phyloP scores from a whole-genome alignment of 2,329 filamentous ascomycete species.

The Sordariomycetes sp. region DNA sequence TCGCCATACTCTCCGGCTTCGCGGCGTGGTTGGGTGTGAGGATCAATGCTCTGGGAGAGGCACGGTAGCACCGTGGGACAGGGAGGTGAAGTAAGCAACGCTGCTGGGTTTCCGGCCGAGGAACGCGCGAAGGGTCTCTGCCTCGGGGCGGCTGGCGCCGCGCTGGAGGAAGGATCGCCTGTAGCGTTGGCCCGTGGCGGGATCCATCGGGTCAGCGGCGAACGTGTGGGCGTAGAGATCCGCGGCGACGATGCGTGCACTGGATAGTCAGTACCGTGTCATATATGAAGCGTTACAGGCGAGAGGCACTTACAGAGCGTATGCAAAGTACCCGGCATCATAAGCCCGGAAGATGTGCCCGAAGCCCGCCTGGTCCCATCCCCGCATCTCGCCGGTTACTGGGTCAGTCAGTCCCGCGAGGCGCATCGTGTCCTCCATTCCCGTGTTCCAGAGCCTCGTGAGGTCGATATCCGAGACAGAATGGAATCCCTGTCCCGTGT shows the following conservation, averaged over 20 bases:
- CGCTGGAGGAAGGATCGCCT: neutral
- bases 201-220: slow-evolving; percentile 1
- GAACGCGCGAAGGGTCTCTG: slow-evolving; percentile 1
- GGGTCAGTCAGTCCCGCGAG: neutral
- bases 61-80: neutral
- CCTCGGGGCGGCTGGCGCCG: slow-evolving; percentile 2
- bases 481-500: neutral
- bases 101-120: slow-evolving; percentile 4
- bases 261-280: neutral
- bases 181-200: slow-evolving; percentile 1
- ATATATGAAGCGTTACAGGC: neutral
- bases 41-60: neutral
- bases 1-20: neutral
- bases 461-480: slow-evolving; percentile 1
- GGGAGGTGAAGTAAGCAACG: neutral
- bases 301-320: slow-evolving; percentile 2
- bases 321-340: slow-evolving; percentile 7
- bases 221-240: slow-evolving; percentile 3
- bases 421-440: neutral
- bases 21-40: neutral
- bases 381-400: neutral
- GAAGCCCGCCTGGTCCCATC: slow-evolving; percentile 1
- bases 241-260: neutral
- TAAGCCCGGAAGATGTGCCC: slow-evolving; percentile 6
- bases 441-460: slow-evolving; percentile 4